Base-by-base conservation (phyloP, 495 filamentous ascomycete species). In the Xylaria longipes region DNA sequence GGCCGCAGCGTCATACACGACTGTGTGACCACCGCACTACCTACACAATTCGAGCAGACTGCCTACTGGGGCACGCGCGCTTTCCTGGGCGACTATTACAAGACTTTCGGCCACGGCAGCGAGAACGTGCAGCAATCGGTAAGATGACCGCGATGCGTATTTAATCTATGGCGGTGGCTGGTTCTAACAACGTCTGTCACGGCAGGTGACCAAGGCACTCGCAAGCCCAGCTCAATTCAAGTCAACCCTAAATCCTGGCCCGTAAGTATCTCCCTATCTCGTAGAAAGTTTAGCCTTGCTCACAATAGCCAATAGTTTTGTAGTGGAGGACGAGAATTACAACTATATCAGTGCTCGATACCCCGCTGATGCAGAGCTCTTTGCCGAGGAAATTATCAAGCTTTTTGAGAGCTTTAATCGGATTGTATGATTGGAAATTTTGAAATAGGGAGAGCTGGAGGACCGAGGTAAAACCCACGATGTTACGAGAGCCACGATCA, bases 21-120 rank as follows among this genome's bases (percentile, higher is more conserved):
- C 39, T 83, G 80, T 58, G 79, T 75, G 15, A 87, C 86, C 0
- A 88, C 87, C 5, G 82, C 87, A 20, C 73, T 89, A 67, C 86
- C 85, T 27, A 82, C 81, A 3, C 76, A 76, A 27, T 86, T 88
- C 75, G 87, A 89, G 73, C 82, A 86, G 58, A 66, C 74, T 14
- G 82, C 83, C 5, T 89, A 83, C 60, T 86, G 84, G 83, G 76
- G 80, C 2, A 88, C 87, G 2, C 75, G 85, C 48, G 79, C 78
- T 0, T 84, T 87, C 56, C 77, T 89, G 2, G 86, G 86, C 8
- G 86, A 88, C 68, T 89, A 87, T 69, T 88, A 88, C 72, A 89
- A 88, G 79, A 89, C 86, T 4, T 89, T 86, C 69, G 87, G 86
- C 2, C 82, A 82, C 17, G 82, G 84, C 0, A 86, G 83, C 65